phyloP scores from a whole-genome alignment of 371 early-diverging fungal species.

The Apophysomyces trapeziformis region DNA sequence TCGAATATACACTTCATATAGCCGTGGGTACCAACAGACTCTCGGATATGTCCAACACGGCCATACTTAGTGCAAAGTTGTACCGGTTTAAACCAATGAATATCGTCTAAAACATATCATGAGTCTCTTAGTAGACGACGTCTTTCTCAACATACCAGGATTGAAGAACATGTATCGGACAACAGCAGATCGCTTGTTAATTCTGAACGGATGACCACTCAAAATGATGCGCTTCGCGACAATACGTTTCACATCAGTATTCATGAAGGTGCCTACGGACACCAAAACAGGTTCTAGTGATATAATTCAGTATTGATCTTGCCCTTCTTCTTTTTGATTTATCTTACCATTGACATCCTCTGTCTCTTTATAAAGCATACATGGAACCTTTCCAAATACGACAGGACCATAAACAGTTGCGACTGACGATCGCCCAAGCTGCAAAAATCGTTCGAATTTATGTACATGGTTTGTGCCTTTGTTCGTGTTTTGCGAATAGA shows the following conservation, averaged over 20 bases:
- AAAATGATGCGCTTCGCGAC: constrained; percentile 93
- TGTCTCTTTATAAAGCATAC: constrained; percentile 73
- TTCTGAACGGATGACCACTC: constrained; percentile 94
- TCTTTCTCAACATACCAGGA: constrained; percentile 38
- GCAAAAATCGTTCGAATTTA: constrained; percentile 92
- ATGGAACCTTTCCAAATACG: constrained; percentile 81
- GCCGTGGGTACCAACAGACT: constrained; percentile 96
- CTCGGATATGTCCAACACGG: constrained; percentile 89
- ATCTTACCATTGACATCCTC: constrained; percentile 58
- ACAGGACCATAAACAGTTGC: constrained; percentile 92
- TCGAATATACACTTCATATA: constrained; percentile 97
- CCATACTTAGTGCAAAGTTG: constrained; percentile 91
- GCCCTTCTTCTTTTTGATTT: neutral
- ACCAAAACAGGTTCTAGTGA: constrained; percentile 67
- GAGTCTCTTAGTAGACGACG: neutral
- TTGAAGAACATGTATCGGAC: constrained; percentile 97
- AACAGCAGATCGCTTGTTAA: constrained; percentile 91
- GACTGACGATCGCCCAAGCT: constrained; percentile 69
- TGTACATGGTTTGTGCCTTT: constrained; percentile 90
- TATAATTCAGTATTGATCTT: neutral
- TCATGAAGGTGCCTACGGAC: constrained; percentile 78
- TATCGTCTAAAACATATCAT: constrained; percentile 62
- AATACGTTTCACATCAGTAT: constrained; percentile 83
- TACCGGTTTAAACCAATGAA: constrained; percentile 93
- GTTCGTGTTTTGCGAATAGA: constrained; percentile 89